phyloP scores from a whole-genome alignment of 2,329 filamentous ascomycete species.

The Paraconiothyrium brasiliense region DNA sequence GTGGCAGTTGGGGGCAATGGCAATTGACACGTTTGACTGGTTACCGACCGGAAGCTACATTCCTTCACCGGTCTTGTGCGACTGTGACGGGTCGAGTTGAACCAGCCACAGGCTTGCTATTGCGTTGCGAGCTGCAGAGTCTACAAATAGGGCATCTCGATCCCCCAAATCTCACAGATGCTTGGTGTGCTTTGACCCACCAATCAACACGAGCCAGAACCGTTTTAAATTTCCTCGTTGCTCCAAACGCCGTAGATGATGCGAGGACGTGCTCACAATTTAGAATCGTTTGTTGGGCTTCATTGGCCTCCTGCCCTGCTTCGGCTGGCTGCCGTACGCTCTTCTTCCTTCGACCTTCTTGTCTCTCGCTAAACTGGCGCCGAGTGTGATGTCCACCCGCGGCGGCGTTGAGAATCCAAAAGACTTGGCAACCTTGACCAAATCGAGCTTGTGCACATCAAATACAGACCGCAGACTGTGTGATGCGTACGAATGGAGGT shows the following conservation, averaged over 20 bases:
- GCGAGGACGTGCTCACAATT: neutral
- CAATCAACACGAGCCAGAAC: neutral
- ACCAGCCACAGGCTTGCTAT: constrained; percentile 4
- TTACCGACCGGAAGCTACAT: neutral
- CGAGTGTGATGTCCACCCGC: constrained; percentile 79
- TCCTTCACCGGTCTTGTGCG: constrained; percentile 18
- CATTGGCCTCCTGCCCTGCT: constrained; percentile 66
- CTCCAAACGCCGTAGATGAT: neutral
- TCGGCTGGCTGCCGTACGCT: constrained; percentile 81
- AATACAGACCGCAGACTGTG: constrained; percentile 86
- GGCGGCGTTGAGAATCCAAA: constrained; percentile 84
- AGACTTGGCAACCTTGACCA: constrained; percentile 83
- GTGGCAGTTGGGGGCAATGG: constrained; percentile 25
- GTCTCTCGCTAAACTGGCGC: constrained; percentile 78
- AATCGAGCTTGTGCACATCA: constrained; percentile 81
- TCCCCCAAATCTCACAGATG: neutral
- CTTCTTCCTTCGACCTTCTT: constrained; percentile 71
- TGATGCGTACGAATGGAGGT: constrained; percentile 93
- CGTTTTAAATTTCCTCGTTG: too few relatives aligned
- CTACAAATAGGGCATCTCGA: neutral
- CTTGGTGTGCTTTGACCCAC: neutral
- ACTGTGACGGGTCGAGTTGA: constrained; percentile 1
- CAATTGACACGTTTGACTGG: neutral
- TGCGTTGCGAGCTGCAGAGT: neutral
- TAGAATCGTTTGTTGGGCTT: constrained; percentile 56